These are phyloP conservation scores for Lasiodiplodia gonubiensis DNA, from an alignment of 2,329 filamentous ascomycete genomes.

Conservation along the genomic window DNA sequence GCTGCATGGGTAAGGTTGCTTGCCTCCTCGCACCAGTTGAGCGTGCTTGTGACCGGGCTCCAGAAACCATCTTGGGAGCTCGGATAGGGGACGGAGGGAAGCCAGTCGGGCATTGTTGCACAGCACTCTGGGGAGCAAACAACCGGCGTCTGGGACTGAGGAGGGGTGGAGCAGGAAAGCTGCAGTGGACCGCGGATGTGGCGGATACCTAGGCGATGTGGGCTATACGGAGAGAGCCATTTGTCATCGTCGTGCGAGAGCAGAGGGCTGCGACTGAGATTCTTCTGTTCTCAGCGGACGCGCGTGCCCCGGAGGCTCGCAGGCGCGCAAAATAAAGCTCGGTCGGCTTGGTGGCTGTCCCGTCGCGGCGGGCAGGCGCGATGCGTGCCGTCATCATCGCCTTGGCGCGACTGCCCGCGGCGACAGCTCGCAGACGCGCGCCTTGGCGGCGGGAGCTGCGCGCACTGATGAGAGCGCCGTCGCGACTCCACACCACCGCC, in stretches of 20 bases:
- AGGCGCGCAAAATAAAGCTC: neutral
- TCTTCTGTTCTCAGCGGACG: neutral
- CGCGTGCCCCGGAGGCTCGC: neutral
- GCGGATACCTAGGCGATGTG: constrained; percentile 19
- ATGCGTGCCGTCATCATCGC: constrained; percentile 20
- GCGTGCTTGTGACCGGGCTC: constrained; percentile 72
- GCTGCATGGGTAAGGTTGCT: constrained; percentile 27
- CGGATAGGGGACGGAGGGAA: constrained; percentile 56
- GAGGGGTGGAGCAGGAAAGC: constrained; percentile 15
- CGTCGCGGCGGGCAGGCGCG: neutral
- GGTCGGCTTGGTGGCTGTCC: neutral
- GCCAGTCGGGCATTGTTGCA: constrained; percentile 42
- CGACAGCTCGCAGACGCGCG: neutral
- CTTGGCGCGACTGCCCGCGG: constrained; percentile 8
- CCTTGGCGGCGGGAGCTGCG: neutral
- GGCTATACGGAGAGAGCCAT: constrained; percentile 16
- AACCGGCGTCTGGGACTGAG: neutral
- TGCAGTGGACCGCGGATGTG: constrained; percentile 20
- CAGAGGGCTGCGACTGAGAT: no score
- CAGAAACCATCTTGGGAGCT: constrained; percentile 66
- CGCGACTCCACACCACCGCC: constrained; percentile 10
- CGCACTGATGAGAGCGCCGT: no score
- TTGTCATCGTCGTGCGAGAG: constrained; percentile 21
- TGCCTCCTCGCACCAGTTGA: constrained; percentile 84
- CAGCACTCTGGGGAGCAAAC: constrained; percentile 3